Base-by-base conservation (phyloP, 2,329 filamentous ascomycete species). In the Phaeosphaeria sp. region DNA sequence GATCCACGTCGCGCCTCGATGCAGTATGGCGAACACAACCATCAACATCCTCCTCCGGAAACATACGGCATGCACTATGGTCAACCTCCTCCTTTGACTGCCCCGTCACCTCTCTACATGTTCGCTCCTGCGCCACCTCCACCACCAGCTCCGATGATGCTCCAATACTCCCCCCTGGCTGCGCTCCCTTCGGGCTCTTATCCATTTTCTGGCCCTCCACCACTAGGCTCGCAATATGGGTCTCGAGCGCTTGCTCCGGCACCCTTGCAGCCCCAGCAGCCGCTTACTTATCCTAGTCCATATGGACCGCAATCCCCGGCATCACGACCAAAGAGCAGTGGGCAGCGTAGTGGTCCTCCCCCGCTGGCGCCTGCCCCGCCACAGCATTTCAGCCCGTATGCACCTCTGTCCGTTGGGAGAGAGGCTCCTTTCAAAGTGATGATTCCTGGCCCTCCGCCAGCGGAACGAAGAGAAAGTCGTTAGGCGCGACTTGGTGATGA, bases 341-440 rank as follows among this genome's bases (percentile, higher is more conserved):
- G 64, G 9, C 62, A 65, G 36, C 60, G 59, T 18, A 68, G 47
- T 18, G 69, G 67, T 18, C 72, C 72, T 23, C 68, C 65, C 3
- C 63, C 67, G 5, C 51, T 76, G 21, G 72, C 72, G 9, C 73
- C 74, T 22, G 74, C 73, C 25, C 72, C 72, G 10, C 58, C 66
- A 46, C 63, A 60, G 41, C 69, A 72, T 58, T 63, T 66, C 13
- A 70, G 66, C 39, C 66, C 72, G 4, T 73, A 72, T 47, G 65
- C 68, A 25, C 69, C 69, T 4, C 47, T 69, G 39, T 59, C 42
- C 10, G 23, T 59, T 42, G 55, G 55, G 25, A 56, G 62, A 39
- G 70, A 72, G 41, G 67, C 69, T 62, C 64, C 69, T 2, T 75
- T 73, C 53, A 73, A 74, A 47, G 68, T 74, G 17, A 66, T 74